Evolutionary conservation across 179 eudicot species (phyloP).

Genomic region (Gypsophila paniculata): DNA sequence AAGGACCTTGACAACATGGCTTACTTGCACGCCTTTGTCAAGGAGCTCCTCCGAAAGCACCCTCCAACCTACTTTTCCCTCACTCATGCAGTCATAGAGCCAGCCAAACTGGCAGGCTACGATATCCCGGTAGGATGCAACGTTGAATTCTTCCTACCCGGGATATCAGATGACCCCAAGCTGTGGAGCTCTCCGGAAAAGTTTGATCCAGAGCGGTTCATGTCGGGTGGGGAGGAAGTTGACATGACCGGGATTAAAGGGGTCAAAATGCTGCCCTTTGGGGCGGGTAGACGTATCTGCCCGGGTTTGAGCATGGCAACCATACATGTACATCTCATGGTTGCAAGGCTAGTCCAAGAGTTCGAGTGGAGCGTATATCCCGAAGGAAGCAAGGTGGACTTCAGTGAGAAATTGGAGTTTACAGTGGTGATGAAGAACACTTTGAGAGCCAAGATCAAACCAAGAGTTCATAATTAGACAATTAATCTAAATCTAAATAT

Average conservation of each 20-base stretch:
- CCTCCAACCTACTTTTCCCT: constrained; percentile 82
- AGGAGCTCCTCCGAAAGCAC: constrained; percentile 75
- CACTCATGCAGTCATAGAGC: constrained; percentile 76
- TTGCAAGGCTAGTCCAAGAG: constrained; percentile 81
- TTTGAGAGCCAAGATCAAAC: constrained; percentile 55
- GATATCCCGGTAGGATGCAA: constrained; percentile 59
- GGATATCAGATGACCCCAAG: constrained; percentile 68
- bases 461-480: constrained; percentile 23
- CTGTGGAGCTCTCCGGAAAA: constrained; percentile 57
- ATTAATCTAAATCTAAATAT: too few species aligned
- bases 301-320: constrained; percentile 84
- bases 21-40: constrained; percentile 62
- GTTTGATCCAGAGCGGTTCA: constrained; percentile 76
- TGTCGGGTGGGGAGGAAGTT: constrained; percentile 63
- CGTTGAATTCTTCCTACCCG: constrained; percentile 67
- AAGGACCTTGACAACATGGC: constrained; percentile 65
- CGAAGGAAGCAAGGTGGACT: constrained; percentile 50
- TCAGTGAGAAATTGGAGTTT: constrained; percentile 70
- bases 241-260: constrained; percentile 64
- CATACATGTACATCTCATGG: constrained; percentile 57
- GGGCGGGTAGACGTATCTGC: constrained; percentile 83
- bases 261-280: constrained; percentile 77
- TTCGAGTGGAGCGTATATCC: constrained; percentile 67
- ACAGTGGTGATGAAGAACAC: constrained; percentile 83
- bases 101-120: constrained; percentile 65